phyloP scores from a whole-genome alignment of 257 asterid genomes.

The Linderniella brevidens region DNA sequence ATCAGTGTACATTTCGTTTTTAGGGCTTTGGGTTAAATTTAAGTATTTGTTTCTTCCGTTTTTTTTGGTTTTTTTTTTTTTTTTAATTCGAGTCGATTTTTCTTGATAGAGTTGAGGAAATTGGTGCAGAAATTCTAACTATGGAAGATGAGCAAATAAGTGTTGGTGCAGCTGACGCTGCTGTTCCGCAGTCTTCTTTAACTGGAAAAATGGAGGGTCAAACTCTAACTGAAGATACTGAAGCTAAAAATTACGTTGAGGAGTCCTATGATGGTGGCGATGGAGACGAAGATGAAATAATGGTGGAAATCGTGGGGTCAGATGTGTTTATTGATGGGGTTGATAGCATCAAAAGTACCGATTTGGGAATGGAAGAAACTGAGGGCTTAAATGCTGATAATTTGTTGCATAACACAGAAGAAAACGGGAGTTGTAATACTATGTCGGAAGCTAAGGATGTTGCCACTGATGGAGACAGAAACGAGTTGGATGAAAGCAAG shows the following conservation, averaged over 20 bases:
- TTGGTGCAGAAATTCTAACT: conserved; percentile 13
- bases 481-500: too few relatives aligned
- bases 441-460: conserved; percentile 14
- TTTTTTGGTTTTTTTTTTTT: too few relatives aligned
- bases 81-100: too few relatives aligned
- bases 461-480: conserved; percentile 13
- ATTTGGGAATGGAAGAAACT: conserved; percentile 16
- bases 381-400: conserved; percentile 16
- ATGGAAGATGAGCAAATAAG: conserved; percentile 42
- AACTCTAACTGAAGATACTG: conserved; percentile 14
- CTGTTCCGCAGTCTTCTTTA: conserved; percentile 18
- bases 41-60: too few relatives aligned
- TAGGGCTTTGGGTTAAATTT: too few relatives aligned
- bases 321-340: conserved; percentile 74
- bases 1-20: too few relatives aligned
- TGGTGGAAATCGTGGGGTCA: conserved; percentile 49
- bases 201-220: conserved; percentile 19
- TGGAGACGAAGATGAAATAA: conserved; percentile 53
- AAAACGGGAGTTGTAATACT: conserved; percentile 14
- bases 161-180: conserved; percentile 26
- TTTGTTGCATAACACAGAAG: conserved; percentile 15
- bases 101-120: too few relatives aligned
- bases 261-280: conserved; percentile 30
- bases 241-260: conserved; percentile 19
- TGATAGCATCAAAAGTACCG: conserved; percentile 25